A percentile compares a stretch with the other conserved stretches of the same genome.
Conservation (phyloP, 2,329 filamentous ascomycete species). For the Penicillium sp. region DNA sequence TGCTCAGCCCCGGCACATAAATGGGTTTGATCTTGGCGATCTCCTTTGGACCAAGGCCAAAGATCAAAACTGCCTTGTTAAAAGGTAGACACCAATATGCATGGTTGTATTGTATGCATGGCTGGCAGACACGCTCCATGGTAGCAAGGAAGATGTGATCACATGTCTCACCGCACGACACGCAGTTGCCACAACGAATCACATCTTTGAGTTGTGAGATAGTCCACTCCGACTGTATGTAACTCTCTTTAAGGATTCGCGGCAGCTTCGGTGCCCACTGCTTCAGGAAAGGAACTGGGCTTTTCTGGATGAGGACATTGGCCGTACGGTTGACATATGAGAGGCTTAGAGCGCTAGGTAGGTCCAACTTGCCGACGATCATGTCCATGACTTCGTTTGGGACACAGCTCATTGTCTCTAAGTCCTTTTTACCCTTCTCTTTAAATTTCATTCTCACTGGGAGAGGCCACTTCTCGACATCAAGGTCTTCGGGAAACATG, state of each 20-base stretch:
- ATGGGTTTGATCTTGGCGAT: background rate
- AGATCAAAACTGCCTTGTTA: background rate
- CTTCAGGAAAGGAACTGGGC: background rate
- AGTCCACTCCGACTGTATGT: background rate
- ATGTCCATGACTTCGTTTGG: background rate
- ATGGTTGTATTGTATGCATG: background rate
- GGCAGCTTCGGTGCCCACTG: background rate
- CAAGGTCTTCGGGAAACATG: background rate
- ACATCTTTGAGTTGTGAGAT: background rate
- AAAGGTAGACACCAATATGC: conserved; percentile 1
- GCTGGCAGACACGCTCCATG: background rate
- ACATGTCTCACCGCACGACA: background rate
- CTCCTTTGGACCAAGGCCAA: background rate
- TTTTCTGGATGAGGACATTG: background rate
- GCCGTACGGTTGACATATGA: background rate
- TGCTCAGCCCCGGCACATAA: background rate
- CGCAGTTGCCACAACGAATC: background rate
- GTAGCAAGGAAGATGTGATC: background rate
- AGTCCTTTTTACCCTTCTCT: background rate
- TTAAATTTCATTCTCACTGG: background rate
- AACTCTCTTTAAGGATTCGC: background rate
- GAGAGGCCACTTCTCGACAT: background rate
- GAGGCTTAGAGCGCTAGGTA: background rate
- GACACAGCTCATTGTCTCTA: background rate
- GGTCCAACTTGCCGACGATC: background rate